These are phyloP conservation scores for Penicillium sp. DNA, from an alignment of 2,329 filamentous ascomycete species.

Conservation along the genomic window DNA sequence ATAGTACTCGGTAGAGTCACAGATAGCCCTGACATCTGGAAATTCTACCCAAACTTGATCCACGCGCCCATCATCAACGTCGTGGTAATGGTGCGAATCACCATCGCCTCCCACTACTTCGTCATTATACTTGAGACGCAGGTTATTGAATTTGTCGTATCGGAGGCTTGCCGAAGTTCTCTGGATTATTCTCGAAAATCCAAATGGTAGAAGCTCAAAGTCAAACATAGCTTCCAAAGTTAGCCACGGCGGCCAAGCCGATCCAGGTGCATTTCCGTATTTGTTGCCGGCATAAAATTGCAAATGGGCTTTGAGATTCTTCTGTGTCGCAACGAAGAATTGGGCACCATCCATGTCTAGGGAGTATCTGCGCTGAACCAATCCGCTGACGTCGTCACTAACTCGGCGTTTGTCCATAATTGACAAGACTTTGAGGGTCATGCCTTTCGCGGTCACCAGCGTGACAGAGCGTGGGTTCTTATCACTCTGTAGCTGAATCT, in stretches of 20 bases:
- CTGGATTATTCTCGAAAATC: slow-evolving; percentile 96
- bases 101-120: slow-evolving; percentile 69
- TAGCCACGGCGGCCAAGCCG: slow-evolving; percentile 96
- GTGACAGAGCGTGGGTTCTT: slow-evolving; percentile 98
- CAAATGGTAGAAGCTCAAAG: slow-evolving; percentile 87
- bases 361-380: slow-evolving; percentile 90
- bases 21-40: slow-evolving; percentile 86
- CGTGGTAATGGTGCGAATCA: slow-evolving; percentile 36
- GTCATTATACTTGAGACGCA: slow-evolving; percentile 95
- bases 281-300: slow-evolving; percentile 92
- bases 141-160: slow-evolving; percentile 97
- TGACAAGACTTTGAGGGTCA: slow-evolving; percentile 96
- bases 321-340: slow-evolving; percentile 94
- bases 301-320: slow-evolving; percentile 81
- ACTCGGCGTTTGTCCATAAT: slow-evolving; percentile 96
- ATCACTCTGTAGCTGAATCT: slow-evolving; percentile 97
- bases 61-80: slow-evolving; percentile 68
- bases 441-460: slow-evolving; percentile 91
- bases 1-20: slow-evolving; percentile 96
- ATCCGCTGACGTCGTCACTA: slow-evolving; percentile 85
- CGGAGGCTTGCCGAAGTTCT: slow-evolving; percentile 91
- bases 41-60: slow-evolving; percentile 98
- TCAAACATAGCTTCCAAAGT: slow-evolving; percentile 98
- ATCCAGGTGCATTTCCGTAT: slow-evolving; percentile 79
- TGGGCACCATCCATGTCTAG: slow-evolving; percentile 97